Conservation (phyloP, 2,329 filamentous ascomycete species). For the Juglanconis oblonga region DNA sequence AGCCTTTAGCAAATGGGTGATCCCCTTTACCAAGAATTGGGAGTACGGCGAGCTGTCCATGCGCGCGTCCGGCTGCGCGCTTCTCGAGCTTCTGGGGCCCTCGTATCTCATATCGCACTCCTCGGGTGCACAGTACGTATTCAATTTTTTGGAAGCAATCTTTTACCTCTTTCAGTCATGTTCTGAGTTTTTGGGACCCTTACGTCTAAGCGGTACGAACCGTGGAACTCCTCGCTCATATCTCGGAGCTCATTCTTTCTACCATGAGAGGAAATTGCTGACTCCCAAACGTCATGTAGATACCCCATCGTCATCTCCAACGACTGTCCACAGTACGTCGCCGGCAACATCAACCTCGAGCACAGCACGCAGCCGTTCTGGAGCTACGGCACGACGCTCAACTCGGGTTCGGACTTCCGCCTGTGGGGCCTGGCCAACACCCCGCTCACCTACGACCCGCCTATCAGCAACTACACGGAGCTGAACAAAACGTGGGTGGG, state of each 20-base stretch:
- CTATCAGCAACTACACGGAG: constrained; percentile 23
- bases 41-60: constrained; percentile 22
- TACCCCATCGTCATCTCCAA: constrained; percentile 27
- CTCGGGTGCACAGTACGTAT: constrained; percentile 1
- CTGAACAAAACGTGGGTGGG: constrained; percentile 26
- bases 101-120: constrained; percentile 30
- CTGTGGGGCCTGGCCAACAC: constrained; percentile 27
- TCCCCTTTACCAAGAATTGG: constrained; percentile 30
- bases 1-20: constrained; percentile 41
- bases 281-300: background rate
- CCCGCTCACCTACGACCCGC: constrained; percentile 28
- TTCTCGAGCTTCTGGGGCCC: constrained; percentile 24
- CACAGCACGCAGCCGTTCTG: constrained; percentile 28
- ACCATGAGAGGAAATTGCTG: too few relatives aligned
- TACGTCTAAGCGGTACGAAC: too few relatives aligned
- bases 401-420: constrained; percentile 9
- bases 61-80: constrained; percentile 23
- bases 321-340: constrained; percentile 27
- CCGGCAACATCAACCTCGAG: constrained; percentile 30
- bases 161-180: too few relatives aligned
- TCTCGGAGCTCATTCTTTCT: too few relatives aligned
- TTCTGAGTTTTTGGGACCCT: too few relatives aligned
- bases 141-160: too few relatives aligned
- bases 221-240: too few relatives aligned
- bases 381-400: constrained; percentile 19